Percentiles rank a stretch among this genome's conserved stretches.
Conservation (phyloP, 2,329 filamentous ascomycete genomes). For the Xenoacremonium recifei region DNA sequence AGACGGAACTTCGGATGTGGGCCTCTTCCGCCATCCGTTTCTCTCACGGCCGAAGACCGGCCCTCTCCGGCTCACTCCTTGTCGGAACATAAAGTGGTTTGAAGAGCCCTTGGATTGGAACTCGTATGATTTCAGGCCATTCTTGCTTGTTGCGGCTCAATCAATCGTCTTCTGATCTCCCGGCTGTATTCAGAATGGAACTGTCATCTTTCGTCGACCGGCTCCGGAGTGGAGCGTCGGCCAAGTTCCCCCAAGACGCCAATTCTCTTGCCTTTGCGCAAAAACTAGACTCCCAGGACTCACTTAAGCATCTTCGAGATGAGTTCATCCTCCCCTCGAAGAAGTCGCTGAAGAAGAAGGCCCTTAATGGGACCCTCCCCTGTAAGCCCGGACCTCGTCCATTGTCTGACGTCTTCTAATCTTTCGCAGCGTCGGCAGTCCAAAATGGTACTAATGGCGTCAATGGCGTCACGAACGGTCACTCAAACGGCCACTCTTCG, state of each 20-base stretch:
- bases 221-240: constrained; percentile 39
- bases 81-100: constrained; percentile 28
- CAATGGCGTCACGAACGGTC: constrained; percentile 23
- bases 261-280: constrained; percentile 47
- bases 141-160: no score
- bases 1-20: constrained; percentile 31
- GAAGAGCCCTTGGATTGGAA: constrained; percentile 14
- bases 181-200: constrained; percentile 36
- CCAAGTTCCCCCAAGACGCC: constrained; percentile 48
- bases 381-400: constrained; percentile 26
- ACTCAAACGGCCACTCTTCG: constrained; percentile 13
- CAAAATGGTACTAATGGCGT: constrained; percentile 19
- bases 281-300: constrained; percentile 58
- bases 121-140: constrained; percentile 22
- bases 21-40: constrained; percentile 11
- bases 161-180: background rate
- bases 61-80: background rate
- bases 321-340: constrained; percentile 79
- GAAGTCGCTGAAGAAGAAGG: constrained; percentile 65
- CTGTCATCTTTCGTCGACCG: constrained; percentile 36
- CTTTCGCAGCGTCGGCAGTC: constrained; percentile 5
- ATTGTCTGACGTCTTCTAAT: background rate
- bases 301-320: constrained; percentile 58
- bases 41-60: background rate
- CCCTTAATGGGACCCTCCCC: constrained; percentile 46